Conservation (phyloP, 2,329 filamentous ascomycete genomes). For the Onygenales sp. region DNA sequence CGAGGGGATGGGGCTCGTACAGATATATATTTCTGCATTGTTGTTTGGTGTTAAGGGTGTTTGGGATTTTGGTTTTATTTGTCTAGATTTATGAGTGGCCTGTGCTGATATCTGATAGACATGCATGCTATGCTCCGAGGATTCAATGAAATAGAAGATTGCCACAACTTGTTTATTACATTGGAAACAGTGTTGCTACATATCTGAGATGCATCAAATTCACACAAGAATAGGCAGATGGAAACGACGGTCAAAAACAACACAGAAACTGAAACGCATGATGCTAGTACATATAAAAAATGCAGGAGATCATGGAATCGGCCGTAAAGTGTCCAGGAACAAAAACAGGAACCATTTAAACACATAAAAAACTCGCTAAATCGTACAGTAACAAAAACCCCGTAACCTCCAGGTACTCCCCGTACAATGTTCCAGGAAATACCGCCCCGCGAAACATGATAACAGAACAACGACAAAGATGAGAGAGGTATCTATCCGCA, state of each 20-base stretch:
- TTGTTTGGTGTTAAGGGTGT: too few species aligned
- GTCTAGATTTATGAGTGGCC: not conserved
- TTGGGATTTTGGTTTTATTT: not conserved
- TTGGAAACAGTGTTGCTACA: too few species aligned
- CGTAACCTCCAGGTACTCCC: not conserved
- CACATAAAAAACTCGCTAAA: not conserved
- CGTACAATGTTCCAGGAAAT: not conserved
- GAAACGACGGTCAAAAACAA: too few species aligned
- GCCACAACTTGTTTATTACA: too few species aligned
- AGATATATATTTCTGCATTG: not conserved
- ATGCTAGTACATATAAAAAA: too few species aligned
- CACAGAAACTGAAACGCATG: too few species aligned
- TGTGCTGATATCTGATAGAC: not conserved
- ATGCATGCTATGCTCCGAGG: not conserved
- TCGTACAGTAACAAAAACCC: not conserved
- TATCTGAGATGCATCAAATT: too few species aligned
- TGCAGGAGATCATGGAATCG: too few species aligned
- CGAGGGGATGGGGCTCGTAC: not conserved
- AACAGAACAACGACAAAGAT: not conserved
- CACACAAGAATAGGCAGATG: too few species aligned
- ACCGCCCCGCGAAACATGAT: not conserved
- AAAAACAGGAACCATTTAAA: too few species aligned
- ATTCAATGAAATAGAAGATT: too few species aligned
- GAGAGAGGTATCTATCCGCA: not conserved
- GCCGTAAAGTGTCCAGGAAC: too few species aligned